A percentile compares a stretch with the other conserved stretches of the same genome.
These are phyloP conservation scores for Teunomyces cretensis DNA, from an alignment of 805 yeast species.

Conservation along the genomic window DNA sequence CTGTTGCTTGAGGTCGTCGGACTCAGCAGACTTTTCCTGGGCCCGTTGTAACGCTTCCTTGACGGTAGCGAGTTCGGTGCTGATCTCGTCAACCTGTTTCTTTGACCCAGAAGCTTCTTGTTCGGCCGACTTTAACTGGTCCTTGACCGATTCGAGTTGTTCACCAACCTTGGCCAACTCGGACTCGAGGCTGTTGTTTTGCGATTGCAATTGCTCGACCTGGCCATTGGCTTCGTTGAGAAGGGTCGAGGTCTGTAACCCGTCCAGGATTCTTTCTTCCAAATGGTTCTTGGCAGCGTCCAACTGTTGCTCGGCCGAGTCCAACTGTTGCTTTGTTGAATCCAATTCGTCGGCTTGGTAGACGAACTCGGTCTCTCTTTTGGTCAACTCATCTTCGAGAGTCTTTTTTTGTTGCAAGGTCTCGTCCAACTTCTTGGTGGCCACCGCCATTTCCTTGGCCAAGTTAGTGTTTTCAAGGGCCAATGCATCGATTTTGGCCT, in stretches of 20 bases:
- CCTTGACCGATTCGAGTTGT: too few relatives aligned
- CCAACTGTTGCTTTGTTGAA: neutral
- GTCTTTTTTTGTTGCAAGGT: neutral
- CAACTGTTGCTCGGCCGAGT: neutral
- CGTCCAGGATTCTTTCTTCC: neutral
- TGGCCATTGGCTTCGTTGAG: neutral
- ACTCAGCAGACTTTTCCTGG: neutral
- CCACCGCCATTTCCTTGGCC: neutral
- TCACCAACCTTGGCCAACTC: neutral
- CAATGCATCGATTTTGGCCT: neutral
- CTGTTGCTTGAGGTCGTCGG: neutral
- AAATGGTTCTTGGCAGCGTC: neutral
- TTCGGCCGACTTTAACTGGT: neutral
- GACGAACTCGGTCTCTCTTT: conserved; percentile 4
- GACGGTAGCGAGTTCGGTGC: neutral
- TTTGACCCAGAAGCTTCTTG: neutral
- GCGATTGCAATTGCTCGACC: neutral
- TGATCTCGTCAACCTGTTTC: conserved; percentile 4
- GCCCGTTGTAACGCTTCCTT: neutral
- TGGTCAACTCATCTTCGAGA: neutral
- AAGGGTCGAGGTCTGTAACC: neutral
- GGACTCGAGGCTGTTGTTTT: neutral
- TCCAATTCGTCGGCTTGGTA: conserved; percentile 4
- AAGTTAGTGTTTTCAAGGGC: neutral
- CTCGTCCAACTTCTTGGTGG: neutral